Conservation (phyloP, 768 basidiomycete species). For the Termitomyces heimii region DNA sequence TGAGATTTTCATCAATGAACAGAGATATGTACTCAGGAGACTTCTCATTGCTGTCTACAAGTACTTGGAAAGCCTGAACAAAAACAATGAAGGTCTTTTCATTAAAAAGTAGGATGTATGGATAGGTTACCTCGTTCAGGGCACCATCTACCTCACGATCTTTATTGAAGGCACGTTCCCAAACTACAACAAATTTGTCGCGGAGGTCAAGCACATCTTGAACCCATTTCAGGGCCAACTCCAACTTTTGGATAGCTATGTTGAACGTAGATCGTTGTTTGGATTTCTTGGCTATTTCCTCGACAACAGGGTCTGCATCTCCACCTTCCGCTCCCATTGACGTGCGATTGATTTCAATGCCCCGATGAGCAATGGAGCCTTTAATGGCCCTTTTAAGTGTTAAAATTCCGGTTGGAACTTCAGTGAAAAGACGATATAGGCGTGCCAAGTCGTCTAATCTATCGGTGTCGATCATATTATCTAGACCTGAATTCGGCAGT, state of each 20-base stretch:
- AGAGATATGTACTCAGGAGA: conserved; percentile 93
- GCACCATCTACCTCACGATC: conserved; percentile 77
- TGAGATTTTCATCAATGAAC: conserved; percentile 95
- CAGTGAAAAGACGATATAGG: conserved; percentile 69
- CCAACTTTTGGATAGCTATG: conserved; percentile 40
- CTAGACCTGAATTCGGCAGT: conserved; percentile 80
- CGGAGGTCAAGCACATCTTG: conserved; percentile 87
- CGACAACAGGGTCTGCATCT: conserved; percentile 27
- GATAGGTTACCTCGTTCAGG: conserved; percentile 68
- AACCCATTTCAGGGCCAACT: conserved; percentile 85
- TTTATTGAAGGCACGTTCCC: conserved; percentile 61
- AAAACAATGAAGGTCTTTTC: not conserved
- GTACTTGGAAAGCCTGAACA: conserved; percentile 81
- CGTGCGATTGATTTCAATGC: conserved; percentile 71
- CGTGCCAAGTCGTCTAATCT: conserved; percentile 72
- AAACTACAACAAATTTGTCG: conserved; percentile 80
- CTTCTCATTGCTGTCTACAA: conserved; percentile 84
- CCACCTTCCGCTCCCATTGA: conserved; percentile 37
- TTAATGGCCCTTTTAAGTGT: conserved; percentile 63
- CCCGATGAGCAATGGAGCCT: conserved; percentile 65
- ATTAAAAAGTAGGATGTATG: not conserved
- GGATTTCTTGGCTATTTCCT: conserved; percentile 38
- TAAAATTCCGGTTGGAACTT: conserved; percentile 61
- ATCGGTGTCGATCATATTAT: conserved; percentile 80
- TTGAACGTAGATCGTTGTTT: conserved; percentile 40